phyloP scores from a whole-genome alignment of 495 filamentous ascomycete genomes.

The Parmelia sp. region DNA sequence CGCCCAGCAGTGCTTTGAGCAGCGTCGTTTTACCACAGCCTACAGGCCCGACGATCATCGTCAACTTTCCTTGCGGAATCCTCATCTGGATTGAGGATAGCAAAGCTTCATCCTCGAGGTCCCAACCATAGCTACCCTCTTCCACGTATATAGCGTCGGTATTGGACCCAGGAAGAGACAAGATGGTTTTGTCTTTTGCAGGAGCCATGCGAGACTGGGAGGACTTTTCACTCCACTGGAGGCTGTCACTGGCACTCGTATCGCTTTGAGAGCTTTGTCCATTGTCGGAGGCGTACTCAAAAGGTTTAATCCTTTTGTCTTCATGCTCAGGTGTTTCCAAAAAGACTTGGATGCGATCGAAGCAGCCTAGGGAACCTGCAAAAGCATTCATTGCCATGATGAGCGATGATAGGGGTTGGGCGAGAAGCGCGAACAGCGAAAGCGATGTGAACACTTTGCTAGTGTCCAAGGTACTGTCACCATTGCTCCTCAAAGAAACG shows the following conservation, averaged over 20 bases:
- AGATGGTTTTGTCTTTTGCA: neutral
- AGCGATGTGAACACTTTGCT: slow-evolving; percentile 52
- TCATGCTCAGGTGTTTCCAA: slow-evolving; percentile 40
- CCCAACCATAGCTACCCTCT: slow-evolving; percentile 48
- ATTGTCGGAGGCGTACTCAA: slow-evolving; percentile 28
- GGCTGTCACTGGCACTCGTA: slow-evolving; percentile 3
- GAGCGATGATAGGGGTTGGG: slow-evolving; percentile 49
- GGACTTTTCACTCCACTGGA: slow-evolving; percentile 1
- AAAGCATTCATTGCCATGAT: slow-evolving; percentile 52
- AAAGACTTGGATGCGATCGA: slow-evolving; percentile 54
- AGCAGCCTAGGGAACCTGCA: slow-evolving; percentile 49
- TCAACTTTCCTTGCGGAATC: slow-evolving; percentile 40
- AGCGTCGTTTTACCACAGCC: slow-evolving; percentile 57
- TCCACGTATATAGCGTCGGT: slow-evolving; percentile 27
- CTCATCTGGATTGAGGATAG: slow-evolving; percentile 38
- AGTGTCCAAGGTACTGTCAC: slow-evolving; percentile 40
- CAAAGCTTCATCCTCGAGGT: slow-evolving; percentile 38
- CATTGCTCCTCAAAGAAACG: slow-evolving; percentile 40
- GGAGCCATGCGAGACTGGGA: neutral
- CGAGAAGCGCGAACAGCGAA: slow-evolving; percentile 54
- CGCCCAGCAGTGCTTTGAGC: slow-evolving; percentile 52
- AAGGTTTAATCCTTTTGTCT: slow-evolving; percentile 30
- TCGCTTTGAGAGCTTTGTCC: slow-evolving; percentile 14
- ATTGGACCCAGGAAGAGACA: neutral
- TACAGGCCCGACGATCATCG: slow-evolving; percentile 53